Conservation (phyloP, 257 asterid species). For the Solanum appendiculatum region DNA sequence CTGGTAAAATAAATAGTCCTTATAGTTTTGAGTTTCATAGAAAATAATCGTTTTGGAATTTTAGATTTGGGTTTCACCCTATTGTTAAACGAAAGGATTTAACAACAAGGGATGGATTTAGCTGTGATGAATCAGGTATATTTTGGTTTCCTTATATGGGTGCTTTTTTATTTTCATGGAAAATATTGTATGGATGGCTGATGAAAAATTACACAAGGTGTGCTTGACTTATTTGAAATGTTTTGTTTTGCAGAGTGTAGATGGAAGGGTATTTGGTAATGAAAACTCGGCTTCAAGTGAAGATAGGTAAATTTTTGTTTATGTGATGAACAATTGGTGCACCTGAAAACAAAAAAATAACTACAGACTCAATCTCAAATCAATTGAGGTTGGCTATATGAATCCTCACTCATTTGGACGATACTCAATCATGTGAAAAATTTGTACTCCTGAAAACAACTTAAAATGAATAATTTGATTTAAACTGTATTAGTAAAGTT, state of each 20-base stretch:
- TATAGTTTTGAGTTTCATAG: background rate
- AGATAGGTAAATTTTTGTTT: conserved; percentile 41
- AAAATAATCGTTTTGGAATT: background rate
- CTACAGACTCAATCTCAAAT: background rate
- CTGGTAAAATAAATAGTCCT: background rate
- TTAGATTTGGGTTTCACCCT: background rate
- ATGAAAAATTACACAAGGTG: background rate
- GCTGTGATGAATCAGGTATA: conserved; percentile 92
- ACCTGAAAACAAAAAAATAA: background rate
- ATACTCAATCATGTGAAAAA: background rate
- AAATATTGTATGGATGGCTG: background rate
- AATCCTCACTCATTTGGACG: background rate
- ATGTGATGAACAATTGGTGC: background rate
- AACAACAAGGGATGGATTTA: conserved; percentile 66
- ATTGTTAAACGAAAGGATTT: background rate
- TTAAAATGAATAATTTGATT: no score
- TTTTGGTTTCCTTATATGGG: no score
- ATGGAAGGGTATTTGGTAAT: conserved; percentile 74
- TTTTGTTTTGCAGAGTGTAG: conserved; percentile 57
- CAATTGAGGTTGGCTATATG: background rate
- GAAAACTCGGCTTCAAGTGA: conserved; percentile 60
- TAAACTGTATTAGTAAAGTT: background rate
- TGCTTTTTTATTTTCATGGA: background rate
- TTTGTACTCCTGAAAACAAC: background rate
- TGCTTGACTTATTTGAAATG: background rate